Evolutionary conservation across 768 basidiomycete genomes (phyloP).

Genomic region (Leccinum olivaceopallidum): DNA sequence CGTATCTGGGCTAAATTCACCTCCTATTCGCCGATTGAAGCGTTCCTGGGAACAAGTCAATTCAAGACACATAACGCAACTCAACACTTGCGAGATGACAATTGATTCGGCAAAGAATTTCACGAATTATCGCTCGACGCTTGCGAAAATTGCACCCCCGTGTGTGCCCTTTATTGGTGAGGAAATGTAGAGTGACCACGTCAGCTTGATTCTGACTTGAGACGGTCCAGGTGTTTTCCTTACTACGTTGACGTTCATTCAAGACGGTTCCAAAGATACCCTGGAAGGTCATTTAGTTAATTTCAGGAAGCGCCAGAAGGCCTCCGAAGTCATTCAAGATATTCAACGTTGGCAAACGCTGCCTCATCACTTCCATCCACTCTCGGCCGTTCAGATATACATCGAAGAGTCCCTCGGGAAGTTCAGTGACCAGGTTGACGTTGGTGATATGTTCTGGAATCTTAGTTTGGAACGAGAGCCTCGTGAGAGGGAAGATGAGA

Average conservation of each 20-base stretch:
- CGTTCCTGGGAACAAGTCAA: slow-evolving; percentile 92
- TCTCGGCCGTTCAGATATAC: slow-evolving; percentile 67
- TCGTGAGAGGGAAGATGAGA: slow-evolving; percentile 93
- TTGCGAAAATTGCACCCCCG: slow-evolving; percentile 83
- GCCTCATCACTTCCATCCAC: slow-evolving; percentile 80
- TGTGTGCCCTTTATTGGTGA: slow-evolving; percentile 96
- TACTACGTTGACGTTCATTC: slow-evolving; percentile 95
- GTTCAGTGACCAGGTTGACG: slow-evolving; percentile 65
- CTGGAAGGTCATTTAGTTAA: slow-evolving; percentile 82
- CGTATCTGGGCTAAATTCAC: slow-evolving; percentile 90
- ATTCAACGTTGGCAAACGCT: slow-evolving; percentile 95
- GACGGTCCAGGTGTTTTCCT: slow-evolving; percentile 80
- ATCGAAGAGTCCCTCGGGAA: slow-evolving; percentile 78
- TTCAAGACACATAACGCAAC: slow-evolving; percentile 68
- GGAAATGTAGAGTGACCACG: slow-evolving; percentile 17
- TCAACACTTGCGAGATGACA: slow-evolving; percentile 82
- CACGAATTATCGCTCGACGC: slow-evolving; percentile 82
- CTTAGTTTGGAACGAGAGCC: slow-evolving; percentile 88
- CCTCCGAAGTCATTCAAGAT: slow-evolving; percentile 95
- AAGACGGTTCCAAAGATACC: slow-evolving; percentile 91
- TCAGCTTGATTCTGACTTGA: slow-evolving; percentile 3
- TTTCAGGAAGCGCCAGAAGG: slow-evolving; percentile 93
- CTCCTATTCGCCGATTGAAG: slow-evolving; percentile 89
- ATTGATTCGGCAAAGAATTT: slow-evolving; percentile 95
- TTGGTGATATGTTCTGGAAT: slow-evolving; percentile 80